Evolutionary conservation across 2,329 filamentous ascomycete genomes (phyloP).

Genomic region (Aureobasidium mangrovei): DNA sequence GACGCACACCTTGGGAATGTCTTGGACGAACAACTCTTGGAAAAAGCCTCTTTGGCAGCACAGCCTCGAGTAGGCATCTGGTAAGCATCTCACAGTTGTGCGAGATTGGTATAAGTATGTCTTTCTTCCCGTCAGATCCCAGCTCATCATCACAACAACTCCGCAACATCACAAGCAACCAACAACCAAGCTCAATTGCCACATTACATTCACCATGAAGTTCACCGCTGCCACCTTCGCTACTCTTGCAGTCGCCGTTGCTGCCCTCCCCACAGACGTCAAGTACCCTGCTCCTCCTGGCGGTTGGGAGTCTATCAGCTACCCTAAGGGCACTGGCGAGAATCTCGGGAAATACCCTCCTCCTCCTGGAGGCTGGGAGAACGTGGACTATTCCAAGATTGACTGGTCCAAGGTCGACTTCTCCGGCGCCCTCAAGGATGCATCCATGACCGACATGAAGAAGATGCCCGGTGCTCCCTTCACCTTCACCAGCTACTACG

Average conservation of each 20-base stretch:
- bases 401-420: neutral
- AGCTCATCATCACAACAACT: neutral
- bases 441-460: no score
- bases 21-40: neutral
- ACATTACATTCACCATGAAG: slow-evolving; percentile 12
- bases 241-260: slow-evolving; percentile 7
- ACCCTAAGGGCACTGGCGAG: slow-evolving; percentile 13
- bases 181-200: neutral
- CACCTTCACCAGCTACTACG: slow-evolving; percentile 43
- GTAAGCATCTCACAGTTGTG: neutral
- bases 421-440: neutral
- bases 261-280: slow-evolving; percentile 12
- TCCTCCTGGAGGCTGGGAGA: slow-evolving; percentile 11
- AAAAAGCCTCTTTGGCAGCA: no score
- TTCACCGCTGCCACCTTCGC: slow-evolving; percentile 13
- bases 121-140: neutral
- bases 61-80: no score
- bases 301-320: slow-evolving; percentile 12
- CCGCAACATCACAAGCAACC: neutral
- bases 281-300: neutral
- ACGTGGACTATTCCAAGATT: slow-evolving; percentile 3
- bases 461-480: slow-evolving; percentile 9
- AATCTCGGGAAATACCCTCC: slow-evolving; percentile 5
- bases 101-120: neutral
- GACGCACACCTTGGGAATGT: slow-evolving; percentile 3